phyloP scores from a whole-genome alignment of 345 rosid species.

The Geranium brycei region DNA sequence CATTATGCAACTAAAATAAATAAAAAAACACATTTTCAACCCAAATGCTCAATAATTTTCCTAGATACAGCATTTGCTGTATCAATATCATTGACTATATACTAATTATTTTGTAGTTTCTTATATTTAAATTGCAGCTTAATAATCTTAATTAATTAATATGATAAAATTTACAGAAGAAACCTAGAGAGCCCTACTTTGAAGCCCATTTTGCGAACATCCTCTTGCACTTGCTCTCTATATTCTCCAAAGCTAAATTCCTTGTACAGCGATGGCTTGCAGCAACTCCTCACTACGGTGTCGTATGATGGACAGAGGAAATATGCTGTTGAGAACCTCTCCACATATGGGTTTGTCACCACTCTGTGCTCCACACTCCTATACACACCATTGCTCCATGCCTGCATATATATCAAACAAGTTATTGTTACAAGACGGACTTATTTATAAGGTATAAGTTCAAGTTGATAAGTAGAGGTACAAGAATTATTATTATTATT shows the following conservation, averaged over 20 bases:
- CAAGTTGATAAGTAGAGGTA: background rate
- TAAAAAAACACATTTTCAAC: too few species aligned
- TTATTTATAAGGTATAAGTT: too few species aligned
- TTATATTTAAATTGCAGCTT: too few species aligned
- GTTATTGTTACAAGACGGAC: background rate
- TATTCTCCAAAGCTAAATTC: slow-evolving; percentile 65
- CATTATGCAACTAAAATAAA: too few species aligned
- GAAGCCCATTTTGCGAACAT: slow-evolving; percentile 55
- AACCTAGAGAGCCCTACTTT: slow-evolving; percentile 84
- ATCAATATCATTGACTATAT: too few species aligned
- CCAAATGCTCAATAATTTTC: too few species aligned
- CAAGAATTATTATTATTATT: too few species aligned
- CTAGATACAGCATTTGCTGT: too few species aligned
- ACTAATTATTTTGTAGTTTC: too few species aligned
- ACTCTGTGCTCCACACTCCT: slow-evolving; percentile 82
- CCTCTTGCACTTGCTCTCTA: slow-evolving; percentile 64
- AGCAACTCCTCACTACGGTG: slow-evolving; percentile 41
- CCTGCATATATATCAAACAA: slow-evolving; percentile 25
- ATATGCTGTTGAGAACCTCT: slow-evolving; percentile 83
- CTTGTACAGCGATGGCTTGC: slow-evolving; percentile 36
- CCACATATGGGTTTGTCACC: slow-evolving; percentile 49
- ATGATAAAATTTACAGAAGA: slow-evolving; percentile 18
- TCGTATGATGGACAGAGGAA: slow-evolving; percentile 80
- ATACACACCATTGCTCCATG: slow-evolving; percentile 85
- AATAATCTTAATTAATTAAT: too few species aligned